Conservation (phyloP, 208 protist genomes). For the Sergeia podlipaevii region DNA sequence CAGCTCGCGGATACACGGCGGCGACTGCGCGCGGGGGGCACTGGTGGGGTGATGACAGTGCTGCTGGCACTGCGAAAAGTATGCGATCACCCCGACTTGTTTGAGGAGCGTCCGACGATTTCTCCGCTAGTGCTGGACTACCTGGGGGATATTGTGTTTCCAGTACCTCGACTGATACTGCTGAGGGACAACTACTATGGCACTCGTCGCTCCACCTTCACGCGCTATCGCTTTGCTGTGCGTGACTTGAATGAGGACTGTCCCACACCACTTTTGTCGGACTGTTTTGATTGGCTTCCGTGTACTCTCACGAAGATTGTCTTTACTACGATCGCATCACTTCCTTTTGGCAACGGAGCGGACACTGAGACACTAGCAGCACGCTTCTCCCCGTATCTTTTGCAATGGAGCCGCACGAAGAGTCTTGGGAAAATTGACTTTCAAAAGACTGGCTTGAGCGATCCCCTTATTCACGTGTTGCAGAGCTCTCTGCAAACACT, state of each 20-base stretch:
- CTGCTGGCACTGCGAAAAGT: slow-evolving; percentile 97
- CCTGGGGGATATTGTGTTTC: slow-evolving; percentile 23
- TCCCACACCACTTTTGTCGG: neutral
- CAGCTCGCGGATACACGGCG: slow-evolving; percentile 68
- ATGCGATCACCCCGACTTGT: slow-evolving; percentile 98
- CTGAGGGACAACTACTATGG: slow-evolving; percentile 30
- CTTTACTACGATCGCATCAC: too few species aligned
- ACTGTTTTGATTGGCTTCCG: slow-evolving; percentile 9
- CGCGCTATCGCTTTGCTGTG: slow-evolving; percentile 25
- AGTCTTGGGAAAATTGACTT: too few species aligned
- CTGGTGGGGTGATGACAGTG: slow-evolving; percentile 91
- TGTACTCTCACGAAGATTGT: neutral
- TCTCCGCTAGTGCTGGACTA: slow-evolving; percentile 64
- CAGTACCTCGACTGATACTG: slow-evolving; percentile 44
- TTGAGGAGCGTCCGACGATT: slow-evolving; percentile 81
- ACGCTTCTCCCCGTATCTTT: too few species aligned
- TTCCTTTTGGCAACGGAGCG: too few species aligned
- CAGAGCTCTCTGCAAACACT: too few species aligned
- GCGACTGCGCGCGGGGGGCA: slow-evolving; percentile 43
- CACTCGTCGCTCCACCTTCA: too few species aligned
- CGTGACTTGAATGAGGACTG: slow-evolving; percentile 22
- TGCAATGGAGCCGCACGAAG: too few species aligned
- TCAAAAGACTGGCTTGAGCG: too few species aligned
- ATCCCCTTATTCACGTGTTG: too few species aligned
- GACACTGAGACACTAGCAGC: too few species aligned